Evolutionary conservation across 305 asterid genomes (phyloP), one percentile per base, ranked within the genome.

Genomic region (Fraxinus platypoda): DNA sequence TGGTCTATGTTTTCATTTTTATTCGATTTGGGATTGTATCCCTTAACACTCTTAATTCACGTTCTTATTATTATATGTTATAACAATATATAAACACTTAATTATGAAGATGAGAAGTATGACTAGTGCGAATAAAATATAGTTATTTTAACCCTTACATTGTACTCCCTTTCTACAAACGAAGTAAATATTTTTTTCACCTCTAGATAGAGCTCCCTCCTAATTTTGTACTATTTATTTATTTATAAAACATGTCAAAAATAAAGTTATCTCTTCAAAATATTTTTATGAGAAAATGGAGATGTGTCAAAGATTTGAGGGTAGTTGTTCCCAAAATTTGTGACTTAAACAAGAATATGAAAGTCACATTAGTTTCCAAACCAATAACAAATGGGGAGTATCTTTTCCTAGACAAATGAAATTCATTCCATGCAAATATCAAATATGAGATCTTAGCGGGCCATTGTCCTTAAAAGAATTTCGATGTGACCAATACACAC

Each of bases 361-460:
- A 23, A 62, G 26, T 23, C 31, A 62, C 71, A 54, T 54, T 62
- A 23, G 13, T 23, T 7, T 62, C 17, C 9, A 38, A 64, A 79
- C 81, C 41, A 15, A 30, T 82, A 83, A 84, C 25, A 6, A 52
- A 54, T 79, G 81, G 76, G 77, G 74, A 43, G 49, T 7, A 81
- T 79, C 71, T 46, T 75, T 79, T 52, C 21, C 43, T 25, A 41
- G 73, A 86, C 52, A 84, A 41, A 77, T 70, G 76, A 81, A 72
- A 43, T 71, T 62, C 77, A 78, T 81, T 62, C 52, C 77, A 57
- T 78, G 74, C 68, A 76, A 73, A 23, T 68, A 79, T 81, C 59
- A 46, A 15, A 64, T 68, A 79, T 81, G 80, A 84, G 74, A 87
- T 87, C 83, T 83, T 87, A 79, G 85, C 83, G 88, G 90, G 86